phyloP scores from a whole-genome alignment of 208 protist species.

The Trypanosomatidae sp. region DNA sequence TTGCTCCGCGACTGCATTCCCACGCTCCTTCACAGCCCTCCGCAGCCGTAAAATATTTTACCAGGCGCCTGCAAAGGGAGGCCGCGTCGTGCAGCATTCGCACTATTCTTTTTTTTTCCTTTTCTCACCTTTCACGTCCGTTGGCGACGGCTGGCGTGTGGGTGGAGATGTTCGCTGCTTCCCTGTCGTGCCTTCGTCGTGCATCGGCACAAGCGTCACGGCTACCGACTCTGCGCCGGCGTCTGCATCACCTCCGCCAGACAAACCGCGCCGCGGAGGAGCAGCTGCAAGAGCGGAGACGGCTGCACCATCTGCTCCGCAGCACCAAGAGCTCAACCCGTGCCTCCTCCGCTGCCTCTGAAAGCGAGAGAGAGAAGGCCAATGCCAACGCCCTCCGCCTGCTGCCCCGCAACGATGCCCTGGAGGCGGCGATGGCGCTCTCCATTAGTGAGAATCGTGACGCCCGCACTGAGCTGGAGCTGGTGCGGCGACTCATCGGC shows the following conservation, averaged over 20 bases:
- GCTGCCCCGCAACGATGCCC: slow-evolving; percentile 61
- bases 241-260: slow-evolving; percentile 26
- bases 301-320: slow-evolving; percentile 21
- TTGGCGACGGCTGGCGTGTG: no score
- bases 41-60: no score
- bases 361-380: background rate
- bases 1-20: no score
- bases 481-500: slow-evolving; percentile 70
- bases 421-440: slow-evolving; percentile 82
- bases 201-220: background rate
- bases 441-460: slow-evolving; percentile 74
- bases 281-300: slow-evolving; percentile 36
- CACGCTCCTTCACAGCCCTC: no score
- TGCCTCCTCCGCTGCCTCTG: background rate
- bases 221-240: slow-evolving; percentile 12
- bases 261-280: slow-evolving; percentile 23
- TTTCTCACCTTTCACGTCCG: no score
- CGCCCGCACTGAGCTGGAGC: slow-evolving; percentile 77
- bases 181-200: slow-evolving; percentile 4
- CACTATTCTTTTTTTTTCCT: no score
- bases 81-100: no score
- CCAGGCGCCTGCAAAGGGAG: no score
- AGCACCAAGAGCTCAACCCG: background rate
- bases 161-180: no score
- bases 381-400: slow-evolving; percentile 19